phyloP scores from a whole-genome alignment of 176 grass and related monocot genomes.

The barley (Hordeum vulgare) region MorexV3_pseudomolecules_assembly NC_058520.1:488845566-488846065 shows the following conservation, averaged over 20 bases:
- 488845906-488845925: neutral
- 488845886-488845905: neutral
- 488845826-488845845: neutral
- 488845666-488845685: constrained; percentile 94
- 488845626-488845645: constrained; percentile 83
- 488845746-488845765: neutral
- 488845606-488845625: constrained; percentile 69
- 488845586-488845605: constrained; percentile 72
- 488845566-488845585: constrained; percentile 81
- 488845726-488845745: neutral
- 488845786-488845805: neutral
- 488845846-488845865: neutral
- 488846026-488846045: neutral
- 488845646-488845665: constrained; percentile 58
- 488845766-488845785: neutral
- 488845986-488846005: neutral
- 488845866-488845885: neutral
- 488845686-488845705: constrained; percentile 54
- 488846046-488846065: neutral
- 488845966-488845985: constrained; percentile 12
- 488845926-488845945: neutral
- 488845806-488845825: constrained; percentile 1
- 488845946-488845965: neutral
- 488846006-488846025: neutral
- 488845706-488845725: neutral